phyloP scores from a whole-genome alignment of 352 stramenopile species.

The Globisporangium carolinianum region DNA sequence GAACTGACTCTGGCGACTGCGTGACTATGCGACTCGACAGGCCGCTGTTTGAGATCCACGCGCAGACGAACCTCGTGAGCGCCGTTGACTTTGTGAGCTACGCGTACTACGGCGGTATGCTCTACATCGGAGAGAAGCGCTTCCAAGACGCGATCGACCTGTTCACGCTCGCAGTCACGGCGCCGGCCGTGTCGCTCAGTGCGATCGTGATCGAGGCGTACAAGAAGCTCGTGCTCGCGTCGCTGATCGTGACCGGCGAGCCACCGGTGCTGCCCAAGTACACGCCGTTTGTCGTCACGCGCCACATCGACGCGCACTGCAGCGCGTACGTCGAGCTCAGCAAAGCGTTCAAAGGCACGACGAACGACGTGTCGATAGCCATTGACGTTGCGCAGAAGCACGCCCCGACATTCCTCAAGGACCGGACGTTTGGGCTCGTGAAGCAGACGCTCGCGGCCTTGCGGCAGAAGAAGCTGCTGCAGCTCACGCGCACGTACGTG shows the following conservation, averaged over 20 bases:
- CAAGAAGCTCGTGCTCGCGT: constrained; percentile 75
- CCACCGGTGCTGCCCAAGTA: constrained; percentile 63
- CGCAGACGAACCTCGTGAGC: constrained; percentile 40
- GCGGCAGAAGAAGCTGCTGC: constrained; percentile 62
- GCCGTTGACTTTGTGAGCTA: constrained; percentile 74
- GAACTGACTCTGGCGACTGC: too few relatives aligned
- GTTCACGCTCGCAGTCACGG: constrained; percentile 65
- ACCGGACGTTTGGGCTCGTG: constrained; percentile 70
- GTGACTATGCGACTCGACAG: constrained; percentile 16
- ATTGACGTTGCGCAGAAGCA: constrained; percentile 33
- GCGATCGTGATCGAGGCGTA: constrained; percentile 78
- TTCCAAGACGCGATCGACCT: constrained; percentile 71
- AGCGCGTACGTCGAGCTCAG: constrained; percentile 45
- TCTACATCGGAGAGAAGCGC: constrained; percentile 71
- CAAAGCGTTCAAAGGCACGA: constrained; percentile 35
- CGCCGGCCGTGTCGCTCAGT: constrained; percentile 61
- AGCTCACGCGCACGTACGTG: constrained; percentile 73
- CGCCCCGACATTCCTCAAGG: constrained; percentile 37
- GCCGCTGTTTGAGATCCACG: constrained; percentile 64
- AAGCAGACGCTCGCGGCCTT: constrained; percentile 69
- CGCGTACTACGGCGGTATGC: constrained; percentile 74
- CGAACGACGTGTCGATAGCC: constrained; percentile 30
- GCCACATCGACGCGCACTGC: constrained; percentile 65
- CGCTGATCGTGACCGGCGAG: constrained; percentile 54
- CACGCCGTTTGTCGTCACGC: constrained; percentile 67